Base-by-base conservation (phyloP, 2,329 filamentous ascomycete species). In the Fusarium sp. region DNA sequence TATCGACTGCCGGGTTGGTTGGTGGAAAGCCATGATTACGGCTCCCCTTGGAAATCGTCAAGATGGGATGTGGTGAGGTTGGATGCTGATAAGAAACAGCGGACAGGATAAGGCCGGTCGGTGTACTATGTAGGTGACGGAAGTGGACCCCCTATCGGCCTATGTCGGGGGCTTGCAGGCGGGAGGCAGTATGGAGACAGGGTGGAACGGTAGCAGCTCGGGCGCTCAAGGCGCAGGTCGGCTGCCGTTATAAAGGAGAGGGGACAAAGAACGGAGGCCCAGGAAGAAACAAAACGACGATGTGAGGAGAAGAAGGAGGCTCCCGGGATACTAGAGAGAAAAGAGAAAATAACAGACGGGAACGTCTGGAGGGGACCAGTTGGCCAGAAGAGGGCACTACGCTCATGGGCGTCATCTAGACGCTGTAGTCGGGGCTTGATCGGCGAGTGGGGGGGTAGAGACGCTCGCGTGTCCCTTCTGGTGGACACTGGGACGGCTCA, bases 11-110 rank as follows among this genome's bases (percentile, higher is more conserved):
- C 86, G 84, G 39, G 87, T 86, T 47, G 88, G 85, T 73, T 90
- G 88, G 67, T 89, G 89, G 73, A 91, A 90, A 66, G 88, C 86
- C 87, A 89, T 90, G 62, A 50, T 72, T 60, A 50, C 59, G 54
- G 53, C 39, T 65, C 40, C 51, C 48, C 55, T 65, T 47, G 40
- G 15, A 23, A 51, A 41, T 55, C 16, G 59, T 51, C 44, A 52
- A 52, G 63, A 43, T 50, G 39, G 18, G n/a, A 40, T 59, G 53
- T 68, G 52, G 65, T 48, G 66, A 74, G 39, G 48, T 52, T 70
- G 63, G 48, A 50, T 51, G 60, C 55, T 43, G 71, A 74, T 73
- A 72, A 74, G 67, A 59, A 70, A 50, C 54, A 66, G 58, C 53
- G 65, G 68, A 59, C 68, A 58, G 65, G 74, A 73, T 73, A 73